These are phyloP conservation scores for Auricularia auricula-judae DNA, from an alignment of 768 basidiomycete genomes.

Conservation along the genomic window DNA sequence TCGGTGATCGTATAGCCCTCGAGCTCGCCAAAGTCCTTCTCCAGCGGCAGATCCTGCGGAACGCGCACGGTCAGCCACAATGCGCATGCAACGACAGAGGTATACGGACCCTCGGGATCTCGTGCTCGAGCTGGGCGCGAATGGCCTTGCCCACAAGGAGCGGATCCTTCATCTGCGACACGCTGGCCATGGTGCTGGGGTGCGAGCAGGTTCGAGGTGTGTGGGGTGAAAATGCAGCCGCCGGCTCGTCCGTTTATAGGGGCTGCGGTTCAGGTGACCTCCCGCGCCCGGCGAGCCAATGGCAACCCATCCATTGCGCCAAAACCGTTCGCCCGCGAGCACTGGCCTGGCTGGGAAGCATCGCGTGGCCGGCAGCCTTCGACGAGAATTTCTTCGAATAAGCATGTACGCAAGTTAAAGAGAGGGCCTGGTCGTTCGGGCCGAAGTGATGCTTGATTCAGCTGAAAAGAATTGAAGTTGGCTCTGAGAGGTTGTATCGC, in stretches of 20 bases:
- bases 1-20: slow-evolving; percentile 25
- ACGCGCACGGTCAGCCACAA: background rate
- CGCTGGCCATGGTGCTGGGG: slow-evolving; percentile 16
- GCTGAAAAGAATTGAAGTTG: too few species aligned
- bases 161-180: slow-evolving; percentile 22
- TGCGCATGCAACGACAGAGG: background rate
- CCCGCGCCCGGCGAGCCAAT: background rate
- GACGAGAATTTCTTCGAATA: too few species aligned
- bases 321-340: background rate
- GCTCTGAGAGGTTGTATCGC: too few species aligned
- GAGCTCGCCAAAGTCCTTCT: slow-evolving; percentile 22
- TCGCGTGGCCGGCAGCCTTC: too few species aligned
- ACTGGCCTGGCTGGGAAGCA: background rate
- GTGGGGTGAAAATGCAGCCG: background rate
- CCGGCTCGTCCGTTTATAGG: background rate
- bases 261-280: background rate
- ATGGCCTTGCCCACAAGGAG: slow-evolving; percentile 22
- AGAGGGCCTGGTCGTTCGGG: too few species aligned
- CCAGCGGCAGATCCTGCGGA: slow-evolving; percentile 20
- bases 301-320: background rate
- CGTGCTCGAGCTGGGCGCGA: slow-evolving; percentile 23
- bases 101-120: slow-evolving; percentile 12
- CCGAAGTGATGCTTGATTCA: too few species aligned
- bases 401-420: too few species aligned
- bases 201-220: background rate